Base-by-base conservation (phyloP, 306 rosid species). In the Aeschynomene evenia region DNA sequence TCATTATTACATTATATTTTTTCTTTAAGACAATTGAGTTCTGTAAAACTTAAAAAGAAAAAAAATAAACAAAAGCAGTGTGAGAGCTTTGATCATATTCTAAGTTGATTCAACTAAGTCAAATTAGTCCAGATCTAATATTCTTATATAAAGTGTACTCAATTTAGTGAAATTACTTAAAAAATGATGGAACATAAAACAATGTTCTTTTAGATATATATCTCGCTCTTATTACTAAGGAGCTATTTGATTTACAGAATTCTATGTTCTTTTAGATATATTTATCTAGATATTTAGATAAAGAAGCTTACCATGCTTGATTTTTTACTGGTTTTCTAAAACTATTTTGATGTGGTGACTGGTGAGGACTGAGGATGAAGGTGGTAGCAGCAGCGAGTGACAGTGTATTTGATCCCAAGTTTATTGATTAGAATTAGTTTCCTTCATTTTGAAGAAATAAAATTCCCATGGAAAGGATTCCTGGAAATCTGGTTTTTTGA, bases 401-500 rank as follows among this genome's bases (percentile, higher is more conserved):
- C 8, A 19, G 21, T 72, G 33, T 36, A 22, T 31, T 10, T 49
- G 20, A 48, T 24, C 43, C 39, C 6, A 21, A 22, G 54, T 42
- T 46, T 9, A 33, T 54, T 5, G 50, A 23, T 48, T 26, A 21
- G 49, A 14, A 13, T 48, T 46, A 14, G 8, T 33, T 48, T 33
- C 49, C 76, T 45, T 71, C 45, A 20, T 60, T 59, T 40, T 21
- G 9, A 20, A 24, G 18, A 45, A 59, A 71, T 24, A 13, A 46
- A 19, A 69, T 20, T 59, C 26, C 18, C 15, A 13, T 46, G 60
- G 39, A 59, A 31, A 59, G 7, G 16, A 16, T 20, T 19, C 34
- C 36, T 22, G 11, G 52, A 22, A 18, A 15, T 57, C 45, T 13
- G 10, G 7, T 28, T n/a, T 21, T 21, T 34, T 53, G 24, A 4